phyloP scores from a whole-genome alignment of 768 basidiomycete species.

The Gautieria morchelliformis region DNA sequence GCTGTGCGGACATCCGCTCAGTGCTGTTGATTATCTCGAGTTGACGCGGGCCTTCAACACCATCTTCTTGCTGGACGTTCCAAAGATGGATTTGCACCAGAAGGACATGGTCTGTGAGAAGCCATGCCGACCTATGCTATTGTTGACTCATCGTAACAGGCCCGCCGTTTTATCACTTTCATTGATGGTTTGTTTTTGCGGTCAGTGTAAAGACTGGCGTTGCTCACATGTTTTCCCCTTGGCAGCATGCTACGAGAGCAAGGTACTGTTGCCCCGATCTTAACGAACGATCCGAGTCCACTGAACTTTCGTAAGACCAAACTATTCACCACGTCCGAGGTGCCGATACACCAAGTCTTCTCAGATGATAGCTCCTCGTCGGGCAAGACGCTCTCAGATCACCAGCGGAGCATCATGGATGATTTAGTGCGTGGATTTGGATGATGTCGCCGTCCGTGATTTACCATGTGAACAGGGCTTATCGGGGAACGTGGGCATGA shows the following conservation, averaged over 20 bases:
- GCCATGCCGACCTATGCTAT: background rate
- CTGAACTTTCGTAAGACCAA: constrained; percentile 56
- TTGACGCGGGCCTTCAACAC: constrained; percentile 83
- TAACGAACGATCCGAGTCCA: background rate
- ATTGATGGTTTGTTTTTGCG: constrained; percentile 64
- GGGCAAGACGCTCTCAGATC: constrained; percentile 49
- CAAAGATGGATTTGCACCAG: constrained; percentile 75
- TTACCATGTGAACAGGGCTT: constrained; percentile 47
- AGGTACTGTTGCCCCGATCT: constrained; percentile 30
- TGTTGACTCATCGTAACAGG: constrained; percentile 35
- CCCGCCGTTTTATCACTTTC: constrained; percentile 93
- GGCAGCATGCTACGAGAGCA: constrained; percentile 85
- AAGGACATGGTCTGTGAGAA: constrained; percentile 67
- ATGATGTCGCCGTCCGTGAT: constrained; percentile 6
- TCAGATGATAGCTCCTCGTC: constrained; percentile 46
- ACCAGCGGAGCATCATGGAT: constrained; percentile 92
- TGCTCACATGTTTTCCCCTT: background rate
- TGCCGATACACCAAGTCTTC: constrained; percentile 85
- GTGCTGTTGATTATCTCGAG: constrained; percentile 94
- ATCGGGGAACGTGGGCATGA: constrained; percentile 61
- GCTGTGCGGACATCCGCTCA: constrained; percentile 80
- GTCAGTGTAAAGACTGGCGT: background rate
- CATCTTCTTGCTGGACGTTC: constrained; percentile 79
- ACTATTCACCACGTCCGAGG: constrained; percentile 86
- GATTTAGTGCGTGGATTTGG: constrained; percentile 56